Evolutionary conservation across 2,329 filamentous ascomycete species (phyloP), one percentile per base, ranked within the genome.

Genomic region (Thermothelomyces thermophilus): DNA sequence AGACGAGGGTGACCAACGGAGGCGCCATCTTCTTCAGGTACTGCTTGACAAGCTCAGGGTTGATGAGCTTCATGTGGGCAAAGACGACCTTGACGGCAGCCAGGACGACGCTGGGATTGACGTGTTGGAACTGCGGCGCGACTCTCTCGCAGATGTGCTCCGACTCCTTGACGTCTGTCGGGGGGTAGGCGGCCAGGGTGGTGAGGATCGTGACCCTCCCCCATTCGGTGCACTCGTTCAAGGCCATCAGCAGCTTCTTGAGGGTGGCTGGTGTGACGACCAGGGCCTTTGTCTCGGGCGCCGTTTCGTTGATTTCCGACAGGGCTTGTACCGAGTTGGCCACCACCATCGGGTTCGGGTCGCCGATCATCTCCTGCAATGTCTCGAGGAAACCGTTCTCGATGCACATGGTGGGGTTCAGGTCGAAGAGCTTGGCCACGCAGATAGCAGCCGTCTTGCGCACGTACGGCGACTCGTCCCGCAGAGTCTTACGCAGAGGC

Each of bases 21-120:
- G 93, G 93, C 1, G 93, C 91, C 93, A 98, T 98, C 74, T 98
- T 98, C 75, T 94, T 95, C 44, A 95, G 75, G 66, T 97, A 97
- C 55, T 87, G 88, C 61, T 84, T 82, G 56, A 86, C 84, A 39
- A 90, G 71, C 52, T 96, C 89, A 1, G 82, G 75, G 59, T 82
- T 87, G 61, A 96, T 77, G 52, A 84, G 74, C 67, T 82, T 87
- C 90, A 97, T 97, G 67, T 98, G 93, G 55, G 94, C 81, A 65
- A 98, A 98, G 34, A 98, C 94, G 13, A 88, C 88, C 73, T 98
- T 98, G 62, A 98, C 90, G 17, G 93, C 93, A n/a, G 93, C 89
- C 56, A 98, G 72, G 17, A 98, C 93, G 14, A 98, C 93, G 65
- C 91, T 94, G 2, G 93, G 88, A 64, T 98, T 98, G 63, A 95